These are phyloP conservation scores for Choiromyces venosus DNA, from an alignment of 495 filamentous ascomycete genomes.

Conservation along the genomic window DNA sequence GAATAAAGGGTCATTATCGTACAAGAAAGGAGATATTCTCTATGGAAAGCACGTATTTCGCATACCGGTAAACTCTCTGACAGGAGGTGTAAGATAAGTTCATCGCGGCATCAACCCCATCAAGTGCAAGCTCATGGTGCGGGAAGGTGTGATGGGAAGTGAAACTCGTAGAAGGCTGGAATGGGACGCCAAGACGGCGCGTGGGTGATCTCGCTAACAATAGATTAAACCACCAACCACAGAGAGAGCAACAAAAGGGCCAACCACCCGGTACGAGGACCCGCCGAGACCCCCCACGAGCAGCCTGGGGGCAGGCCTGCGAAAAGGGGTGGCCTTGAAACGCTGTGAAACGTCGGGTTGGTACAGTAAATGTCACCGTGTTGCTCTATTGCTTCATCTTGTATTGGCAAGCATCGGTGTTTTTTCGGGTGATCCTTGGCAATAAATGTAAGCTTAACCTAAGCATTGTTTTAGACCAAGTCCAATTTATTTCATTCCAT, in stretches of 20 bases:
- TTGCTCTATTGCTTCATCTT: background rate
- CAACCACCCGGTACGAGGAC: background rate
- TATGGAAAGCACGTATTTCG: background rate
- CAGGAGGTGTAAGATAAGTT: background rate
- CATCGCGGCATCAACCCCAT: background rate
- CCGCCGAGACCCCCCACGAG: background rate
- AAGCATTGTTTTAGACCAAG: background rate
- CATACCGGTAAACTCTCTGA: background rate
- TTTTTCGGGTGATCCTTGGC: background rate
- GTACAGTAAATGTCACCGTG: background rate
- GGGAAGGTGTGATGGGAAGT: background rate
- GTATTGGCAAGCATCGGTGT: background rate
- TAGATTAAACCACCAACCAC: background rate
- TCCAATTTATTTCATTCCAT: background rate
- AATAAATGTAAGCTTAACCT: background rate
- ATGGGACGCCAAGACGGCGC: background rate
- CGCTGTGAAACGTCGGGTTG: background rate
- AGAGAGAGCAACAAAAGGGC: background rate
- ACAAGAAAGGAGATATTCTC: background rate
- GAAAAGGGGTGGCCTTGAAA: background rate
- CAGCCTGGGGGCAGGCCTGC: background rate
- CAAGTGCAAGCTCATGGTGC: background rate
- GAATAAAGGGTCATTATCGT: background rate
- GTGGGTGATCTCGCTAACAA: background rate
- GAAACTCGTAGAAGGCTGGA: background rate